Evolutionary conservation across 768 basidiomycete genomes (phyloP).

Genomic region (Rhodotorula toruloides): DNA sequence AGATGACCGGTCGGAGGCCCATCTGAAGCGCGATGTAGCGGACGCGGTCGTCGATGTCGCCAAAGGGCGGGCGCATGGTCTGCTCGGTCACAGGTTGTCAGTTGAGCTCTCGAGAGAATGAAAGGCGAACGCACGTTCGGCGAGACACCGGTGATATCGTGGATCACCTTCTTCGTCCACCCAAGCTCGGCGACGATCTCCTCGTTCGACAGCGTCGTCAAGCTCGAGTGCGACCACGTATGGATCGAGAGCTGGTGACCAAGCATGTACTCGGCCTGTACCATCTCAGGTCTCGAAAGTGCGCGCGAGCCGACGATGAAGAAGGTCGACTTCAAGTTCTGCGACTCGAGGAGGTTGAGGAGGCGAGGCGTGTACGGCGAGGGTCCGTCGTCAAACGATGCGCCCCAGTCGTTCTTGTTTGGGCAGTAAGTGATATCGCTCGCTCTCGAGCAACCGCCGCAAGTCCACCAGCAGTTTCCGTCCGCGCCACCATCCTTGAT

Average conservation of each 20-base stretch:
- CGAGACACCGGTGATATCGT: conserved; percentile 65
- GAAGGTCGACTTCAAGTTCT: conserved; percentile 72
- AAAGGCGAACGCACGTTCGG: conserved; percentile 51
- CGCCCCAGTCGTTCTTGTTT: conserved; percentile 57
- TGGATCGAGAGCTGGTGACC: conserved; percentile 79
- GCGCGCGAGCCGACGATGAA: conserved; percentile 82
- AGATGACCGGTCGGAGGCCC: conserved; percentile 76
- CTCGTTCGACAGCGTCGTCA: conserved; percentile 57
- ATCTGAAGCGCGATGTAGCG: conserved; percentile 76
- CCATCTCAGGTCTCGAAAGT: conserved; percentile 62
- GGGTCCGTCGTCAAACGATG: conserved; percentile 68
- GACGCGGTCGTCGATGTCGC: conserved; percentile 72
- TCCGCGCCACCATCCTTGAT: conserved; percentile 56
- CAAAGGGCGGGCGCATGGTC: conserved; percentile 63
- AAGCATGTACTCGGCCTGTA: conserved; percentile 69
- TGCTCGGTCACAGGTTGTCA: neutral
- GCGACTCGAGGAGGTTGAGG: conserved; percentile 61
- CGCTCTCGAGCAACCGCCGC: conserved; percentile 60
- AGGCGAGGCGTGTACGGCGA: conserved; percentile 69
- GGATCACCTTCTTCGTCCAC: conserved; percentile 79
- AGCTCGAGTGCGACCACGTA: conserved; percentile 70
- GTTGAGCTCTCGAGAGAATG: neutral
- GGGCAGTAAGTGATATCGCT: conserved; percentile 74
- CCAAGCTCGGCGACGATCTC: conserved; percentile 81
- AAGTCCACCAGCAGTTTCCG: conserved; percentile 85